Percentiles rank a stretch among this genome's conserved stretches.
Conservation (phyloP, 805 yeast species). For the Hanseniaspora lindneri region DNA sequence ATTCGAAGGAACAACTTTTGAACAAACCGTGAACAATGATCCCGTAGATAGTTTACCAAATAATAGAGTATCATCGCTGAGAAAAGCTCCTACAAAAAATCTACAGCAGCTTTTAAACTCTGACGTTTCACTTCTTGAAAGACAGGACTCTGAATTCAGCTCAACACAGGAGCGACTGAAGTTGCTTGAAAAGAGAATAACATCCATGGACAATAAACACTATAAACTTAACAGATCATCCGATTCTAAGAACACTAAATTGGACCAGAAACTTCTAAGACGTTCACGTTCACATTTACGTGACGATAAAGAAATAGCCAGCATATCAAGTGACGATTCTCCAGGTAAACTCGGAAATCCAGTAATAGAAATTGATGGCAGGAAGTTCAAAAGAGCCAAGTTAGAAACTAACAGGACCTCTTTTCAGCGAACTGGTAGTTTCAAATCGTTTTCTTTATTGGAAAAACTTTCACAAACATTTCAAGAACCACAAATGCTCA, state of each 20-base stretch:
- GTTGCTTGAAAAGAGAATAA: conserved; percentile 11
- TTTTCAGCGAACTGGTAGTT: conserved; percentile 15
- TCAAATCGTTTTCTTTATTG: not conserved
- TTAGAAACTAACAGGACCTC: conserved; percentile 21
- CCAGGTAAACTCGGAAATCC: conserved; percentile 23
- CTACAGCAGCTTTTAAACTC: not conserved
- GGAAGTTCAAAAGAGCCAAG: conserved; percentile 24
- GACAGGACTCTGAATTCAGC: not conserved
- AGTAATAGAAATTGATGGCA: conserved; percentile 22
- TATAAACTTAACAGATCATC: no score
- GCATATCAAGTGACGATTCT: conserved; percentile 15
- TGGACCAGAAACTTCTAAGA: not conserved
- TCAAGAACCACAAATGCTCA: not conserved
- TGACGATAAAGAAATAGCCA: not conserved
- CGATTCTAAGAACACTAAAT: no score
- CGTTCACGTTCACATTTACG: no score
- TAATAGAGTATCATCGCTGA: not conserved
- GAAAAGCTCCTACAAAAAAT: conserved; percentile 17
- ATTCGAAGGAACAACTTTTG: conserved; percentile 38
- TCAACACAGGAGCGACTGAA: conserved; percentile 14
- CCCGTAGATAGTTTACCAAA: not conserved
- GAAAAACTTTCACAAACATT: conserved; percentile 1
- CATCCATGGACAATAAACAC: no score
- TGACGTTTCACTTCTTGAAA: conserved; percentile 9
- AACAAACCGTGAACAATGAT: conserved; percentile 18